Evolutionary conservation across 257 asterid species (phyloP).

Genomic region (Nicotiana undulata): DNA sequence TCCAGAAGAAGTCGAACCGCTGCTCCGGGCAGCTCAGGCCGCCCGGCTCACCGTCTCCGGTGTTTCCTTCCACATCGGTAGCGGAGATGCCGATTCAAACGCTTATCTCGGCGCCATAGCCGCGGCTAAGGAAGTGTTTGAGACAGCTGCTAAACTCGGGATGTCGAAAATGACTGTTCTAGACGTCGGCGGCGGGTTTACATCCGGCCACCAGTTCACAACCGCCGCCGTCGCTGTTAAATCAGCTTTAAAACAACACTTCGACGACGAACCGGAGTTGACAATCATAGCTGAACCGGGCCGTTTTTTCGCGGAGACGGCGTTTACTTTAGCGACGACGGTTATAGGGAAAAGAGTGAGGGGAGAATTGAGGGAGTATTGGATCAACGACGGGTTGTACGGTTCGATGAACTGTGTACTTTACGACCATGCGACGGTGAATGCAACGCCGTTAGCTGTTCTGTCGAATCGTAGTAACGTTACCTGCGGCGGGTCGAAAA

Average conservation of each 20-base stretch:
- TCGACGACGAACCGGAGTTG: background rate
- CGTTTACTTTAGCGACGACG: slow-evolving; percentile 6
- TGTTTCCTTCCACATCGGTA: slow-evolving; percentile 15
- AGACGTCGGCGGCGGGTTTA: slow-evolving; percentile 17
- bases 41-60: slow-evolving; percentile 6
- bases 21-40: slow-evolving; percentile 4
- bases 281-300: slow-evolving; percentile 15
- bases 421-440: slow-evolving; percentile 3
- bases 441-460: background rate
- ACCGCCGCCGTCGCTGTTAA: background rate
- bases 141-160: background rate
- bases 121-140: slow-evolving; percentile 4
- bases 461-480: background rate
- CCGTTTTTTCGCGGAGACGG: slow-evolving; percentile 8
- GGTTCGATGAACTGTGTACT: slow-evolving; percentile 14
- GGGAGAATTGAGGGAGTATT: slow-evolving; percentile 7
- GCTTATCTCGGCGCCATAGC: slow-evolving; percentile 13
- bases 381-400: slow-evolving; percentile 13
- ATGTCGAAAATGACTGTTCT: slow-evolving; percentile 6
- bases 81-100: background rate
- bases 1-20: slow-evolving; percentile 6
- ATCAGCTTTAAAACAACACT: background rate
- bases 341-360: slow-evolving; percentile 15
- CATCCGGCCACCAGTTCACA: slow-evolving; percentile 5
- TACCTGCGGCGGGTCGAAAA: background rate